Conservation (phyloP, 306 rosid genomes). For the Prunus padus region DNA sequence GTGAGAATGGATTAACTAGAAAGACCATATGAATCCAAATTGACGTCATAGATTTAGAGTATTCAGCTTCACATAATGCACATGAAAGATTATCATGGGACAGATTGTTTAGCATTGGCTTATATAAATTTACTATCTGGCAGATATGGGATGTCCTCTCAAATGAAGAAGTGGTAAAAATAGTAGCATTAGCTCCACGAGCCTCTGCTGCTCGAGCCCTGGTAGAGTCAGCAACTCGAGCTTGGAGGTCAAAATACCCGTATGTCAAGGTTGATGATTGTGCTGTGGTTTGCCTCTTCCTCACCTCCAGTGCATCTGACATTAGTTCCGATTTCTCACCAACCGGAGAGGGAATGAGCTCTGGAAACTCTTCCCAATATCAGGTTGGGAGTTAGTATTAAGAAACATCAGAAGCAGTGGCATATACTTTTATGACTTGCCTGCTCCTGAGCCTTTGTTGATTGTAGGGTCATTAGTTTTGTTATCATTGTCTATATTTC, state of each 20-base stretch:
- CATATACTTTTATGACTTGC: constrained; percentile 22
- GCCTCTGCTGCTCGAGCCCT: constrained; percentile 52
- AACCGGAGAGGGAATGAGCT: constrained; percentile 18
- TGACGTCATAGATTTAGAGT: background rate
- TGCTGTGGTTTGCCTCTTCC: constrained; percentile 79
- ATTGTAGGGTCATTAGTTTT: constrained; percentile 29
- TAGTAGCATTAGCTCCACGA: constrained; percentile 58
- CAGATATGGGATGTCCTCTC: constrained; percentile 92
- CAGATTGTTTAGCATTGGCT: background rate
- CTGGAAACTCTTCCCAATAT: constrained; percentile 28
- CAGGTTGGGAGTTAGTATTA: constrained; percentile 30
- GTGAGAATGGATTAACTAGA: background rate
- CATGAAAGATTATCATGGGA: background rate
- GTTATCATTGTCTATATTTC: constrained; percentile 39
- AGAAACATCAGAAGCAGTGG: constrained; percentile 29
- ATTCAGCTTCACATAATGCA: background rate
- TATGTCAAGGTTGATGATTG: constrained; percentile 70
- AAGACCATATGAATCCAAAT: background rate
- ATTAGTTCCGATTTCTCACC: constrained; percentile 7
- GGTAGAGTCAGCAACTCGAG: constrained; percentile 61
- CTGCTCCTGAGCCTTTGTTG: constrained; percentile 39
- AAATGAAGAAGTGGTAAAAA: constrained; percentile 61
- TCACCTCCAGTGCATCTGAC: constrained; percentile 36
- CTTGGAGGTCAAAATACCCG: constrained; percentile 60
- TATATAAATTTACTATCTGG: background rate